Evolutionary conservation across 1,284 basidiomycete species (phyloP), one percentile per base, ranked within the genome.

Genomic region (Baeospora myosura): DNA sequence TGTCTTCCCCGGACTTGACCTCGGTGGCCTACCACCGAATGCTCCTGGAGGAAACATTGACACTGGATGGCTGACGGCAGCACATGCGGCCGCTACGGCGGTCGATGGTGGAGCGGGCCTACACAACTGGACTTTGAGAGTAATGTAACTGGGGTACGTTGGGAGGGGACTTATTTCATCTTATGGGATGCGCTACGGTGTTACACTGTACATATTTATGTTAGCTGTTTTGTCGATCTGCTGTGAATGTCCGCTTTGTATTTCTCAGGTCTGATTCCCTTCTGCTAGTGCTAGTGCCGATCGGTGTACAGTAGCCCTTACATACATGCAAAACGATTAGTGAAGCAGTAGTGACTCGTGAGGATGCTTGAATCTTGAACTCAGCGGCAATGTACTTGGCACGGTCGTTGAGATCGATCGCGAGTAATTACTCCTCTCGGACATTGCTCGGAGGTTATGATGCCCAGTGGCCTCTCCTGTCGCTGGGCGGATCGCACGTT

Each of bases 51-150:
- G 64, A 26, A 62, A 62, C 41, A 60, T 74, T 45, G 77, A 83
- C 51, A 66, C 76, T 32, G 64, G 68, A 48, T 80, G 83, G 81
- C 61, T 85, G 34, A 75, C 74, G 25, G 79, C 79, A 40, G 80
- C 81, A 22, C 77, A 79, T 51, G 77, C 69, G 36, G 78, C 76
- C 3, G 77, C 69, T 28, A 62, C 66, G 29, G 72, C 68, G 25
- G 77, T 78, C 18, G 78, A 69, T 26, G 66, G 65, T 29, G 39
- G 40, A 20, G 40, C 63, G 25, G 69, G 69, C 22, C 52, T 78
- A 48, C 74, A 79, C 49, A 78, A 79, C 41, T 88, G 85, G 85
- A 80, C 78, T 56, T 61, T 87, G 51, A 71, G 84, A 56, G 80
- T 87, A 47, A 71, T 87, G 69, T 88, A 72, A 69, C 44, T 36